These are phyloP conservation scores for Aspergillus floridensis DNA, from an alignment of 2,329 filamentous ascomycete species.

Conservation along the genomic window DNA sequence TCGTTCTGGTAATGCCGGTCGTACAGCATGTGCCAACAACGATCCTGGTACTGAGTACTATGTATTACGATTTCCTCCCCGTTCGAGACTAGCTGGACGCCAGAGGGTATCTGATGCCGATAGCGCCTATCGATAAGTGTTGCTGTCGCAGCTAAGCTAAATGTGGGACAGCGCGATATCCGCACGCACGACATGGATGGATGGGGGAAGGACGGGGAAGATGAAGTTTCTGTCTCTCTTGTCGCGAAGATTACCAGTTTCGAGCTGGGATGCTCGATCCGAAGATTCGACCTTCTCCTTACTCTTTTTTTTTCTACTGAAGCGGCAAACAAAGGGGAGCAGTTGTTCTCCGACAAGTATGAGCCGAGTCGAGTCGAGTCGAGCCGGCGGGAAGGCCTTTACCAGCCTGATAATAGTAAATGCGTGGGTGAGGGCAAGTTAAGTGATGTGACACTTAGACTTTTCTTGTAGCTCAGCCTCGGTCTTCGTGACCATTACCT, in stretches of 20 bases:
- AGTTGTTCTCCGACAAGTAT: background rate
- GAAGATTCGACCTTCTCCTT: background rate
- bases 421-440: no score
- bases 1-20: constrained; percentile 4
- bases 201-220: background rate
- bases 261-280: background rate
- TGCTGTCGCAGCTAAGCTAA: constrained; percentile 9
- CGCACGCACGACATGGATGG: constrained; percentile 9
- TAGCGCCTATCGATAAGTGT: constrained; percentile 16
- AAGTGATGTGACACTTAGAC: constrained; percentile 1
- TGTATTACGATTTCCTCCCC: constrained; percentile 4
- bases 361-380: background rate
- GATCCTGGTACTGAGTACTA: background rate
- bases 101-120: constrained; percentile 6
- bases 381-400: background rate
- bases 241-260: constrained; percentile 8
- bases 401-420: background rate
- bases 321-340: background rate
- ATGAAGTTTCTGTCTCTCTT: background rate
- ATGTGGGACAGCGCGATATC: constrained; percentile 21
- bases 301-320: background rate
- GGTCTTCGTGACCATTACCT: constrained; percentile 9
- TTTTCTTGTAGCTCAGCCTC: constrained; percentile 6
- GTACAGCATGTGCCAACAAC: constrained; percentile 2
- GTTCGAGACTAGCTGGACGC: background rate